These are phyloP conservation scores for Quercus lobata DNA, from an alignment of 331 rosid genomes.

Conservation along the genomic window DNA sequence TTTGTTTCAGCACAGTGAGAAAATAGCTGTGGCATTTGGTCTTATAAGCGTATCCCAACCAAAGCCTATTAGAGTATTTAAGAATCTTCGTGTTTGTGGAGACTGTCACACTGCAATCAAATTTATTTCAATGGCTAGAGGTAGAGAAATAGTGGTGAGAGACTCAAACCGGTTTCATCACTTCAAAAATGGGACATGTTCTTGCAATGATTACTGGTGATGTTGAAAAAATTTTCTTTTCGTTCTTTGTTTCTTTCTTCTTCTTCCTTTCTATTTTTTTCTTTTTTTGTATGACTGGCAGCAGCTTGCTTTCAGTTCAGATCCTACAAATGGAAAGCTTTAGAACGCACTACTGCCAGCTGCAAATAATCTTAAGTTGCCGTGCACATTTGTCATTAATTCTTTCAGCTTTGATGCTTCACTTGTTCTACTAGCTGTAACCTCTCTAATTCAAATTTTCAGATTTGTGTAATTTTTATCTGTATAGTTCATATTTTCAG, in stretches of 20 bases:
- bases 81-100: background rate
- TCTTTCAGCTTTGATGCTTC: background rate
- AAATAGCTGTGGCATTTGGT: constrained; percentile 27
- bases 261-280: no score
- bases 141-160: no score
- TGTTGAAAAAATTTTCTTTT: background rate
- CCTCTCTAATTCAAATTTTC: background rate
- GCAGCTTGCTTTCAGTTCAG: background rate
- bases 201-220: constrained; percentile 35
- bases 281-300: background rate
- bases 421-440: background rate
- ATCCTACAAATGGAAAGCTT: background rate
- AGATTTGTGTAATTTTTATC: background rate
- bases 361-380: background rate
- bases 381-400: background rate
- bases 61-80: background rate
- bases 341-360: background rate
- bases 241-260: no score
- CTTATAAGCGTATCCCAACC: background rate
- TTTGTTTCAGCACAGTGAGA: constrained; percentile 33
- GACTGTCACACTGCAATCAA: constrained; percentile 29
- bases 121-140: constrained; percentile 24
- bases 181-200: no score
- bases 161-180: no score
- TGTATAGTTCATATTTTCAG: background rate